These are phyloP conservation scores for Aspergillus conjunctus DNA, from an alignment of 495 filamentous ascomycete genomes.

Conservation along the genomic window DNA sequence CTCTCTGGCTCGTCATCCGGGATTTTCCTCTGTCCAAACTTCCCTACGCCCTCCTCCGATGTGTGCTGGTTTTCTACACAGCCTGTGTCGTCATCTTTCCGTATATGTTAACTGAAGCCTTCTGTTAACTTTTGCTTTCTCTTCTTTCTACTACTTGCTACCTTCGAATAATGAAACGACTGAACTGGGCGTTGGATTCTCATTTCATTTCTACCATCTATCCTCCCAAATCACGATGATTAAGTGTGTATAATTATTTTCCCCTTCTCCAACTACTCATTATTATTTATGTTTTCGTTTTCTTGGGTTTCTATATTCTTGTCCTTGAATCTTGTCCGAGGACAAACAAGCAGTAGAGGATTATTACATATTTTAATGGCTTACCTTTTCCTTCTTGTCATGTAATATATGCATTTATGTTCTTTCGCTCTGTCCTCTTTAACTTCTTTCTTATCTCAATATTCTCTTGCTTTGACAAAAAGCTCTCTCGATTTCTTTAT, in stretches of 20 bases:
- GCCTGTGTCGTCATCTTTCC: slow-evolving; percentile 89
- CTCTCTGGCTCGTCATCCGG: slow-evolving; percentile 75
- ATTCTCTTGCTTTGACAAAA: too few relatives aligned
- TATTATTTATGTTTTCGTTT: not conserved
- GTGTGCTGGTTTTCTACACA: slow-evolving; percentile 75
- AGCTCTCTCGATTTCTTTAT: too few relatives aligned
- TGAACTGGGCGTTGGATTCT: not conserved
- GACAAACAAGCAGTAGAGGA: too few relatives aligned
- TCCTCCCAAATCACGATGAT: not conserved
- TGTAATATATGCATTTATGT: too few relatives aligned
- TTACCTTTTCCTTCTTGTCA: not conserved
- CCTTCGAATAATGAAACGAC: slow-evolving; percentile 1
- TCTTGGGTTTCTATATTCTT: slow-evolving; percentile 3
- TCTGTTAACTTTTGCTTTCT: slow-evolving; percentile 24
- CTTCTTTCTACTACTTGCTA: not conserved
- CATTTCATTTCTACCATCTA: not conserved
- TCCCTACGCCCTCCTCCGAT: slow-evolving; percentile 61
- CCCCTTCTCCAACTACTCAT: slow-evolving; percentile 1
- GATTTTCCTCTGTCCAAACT: slow-evolving; percentile 59
- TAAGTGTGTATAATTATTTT: slow-evolving; percentile 4
- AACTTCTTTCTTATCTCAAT: too few relatives aligned
- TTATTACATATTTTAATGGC: not conserved
- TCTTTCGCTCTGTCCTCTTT: too few relatives aligned
- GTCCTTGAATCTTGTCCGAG: not conserved
- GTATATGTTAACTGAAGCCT: slow-evolving; percentile 59